Base-by-base conservation (phyloP, 495 filamentous ascomycete genomes). In the Penicillium subrubescens region DNA sequence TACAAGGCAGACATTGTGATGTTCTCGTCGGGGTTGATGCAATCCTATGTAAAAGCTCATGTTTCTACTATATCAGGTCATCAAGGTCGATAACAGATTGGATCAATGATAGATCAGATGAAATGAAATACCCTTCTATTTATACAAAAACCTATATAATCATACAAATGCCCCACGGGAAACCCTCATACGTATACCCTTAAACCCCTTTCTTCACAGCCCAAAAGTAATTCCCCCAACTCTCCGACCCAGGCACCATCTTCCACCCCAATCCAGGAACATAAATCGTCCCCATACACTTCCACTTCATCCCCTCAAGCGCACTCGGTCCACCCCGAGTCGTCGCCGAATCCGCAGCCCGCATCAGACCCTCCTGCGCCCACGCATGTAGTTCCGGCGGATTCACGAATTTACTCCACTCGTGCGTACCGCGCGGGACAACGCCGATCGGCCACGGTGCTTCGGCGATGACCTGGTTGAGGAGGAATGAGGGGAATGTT, bases 211-310 rank as follows among this genome's bases (percentile, higher is more conserved):
- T 96, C 76, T 89, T 87, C 34, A 96, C 87, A 43, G 86, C 95
- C 77, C 97, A 96, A 77, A 99, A 98, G 76, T 99, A 99, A 78
- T 99, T 99, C 37, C 95, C 95, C 77, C 91, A 87, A 73, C 85
- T 88, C 81, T 99, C 95, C 56, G 91, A 89, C 10, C 91, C 91
- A 17, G 62, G 71, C 3, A 97, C 90, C 77, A 92, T 88, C 81
- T 82, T 94, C 95, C 95, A 99, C 48, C 95, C 95, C 41, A 95
- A 56, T 1, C 92, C 94, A 15, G 95, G 95, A 53, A 97, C 84
- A 82, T 95, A 99, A 27, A 96, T 81, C 29, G 94, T 91, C 0
- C 95, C 79, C 8, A 69, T 67, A 69, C 77, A 78, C 68, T 77
- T 78, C 95, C 90, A 94, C 85, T n/a, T 82, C 84, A 70, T 80